Evolutionary conservation across 805 yeast genomes (phyloP).

Genomic region (Allodekkera sacchari): DNA sequence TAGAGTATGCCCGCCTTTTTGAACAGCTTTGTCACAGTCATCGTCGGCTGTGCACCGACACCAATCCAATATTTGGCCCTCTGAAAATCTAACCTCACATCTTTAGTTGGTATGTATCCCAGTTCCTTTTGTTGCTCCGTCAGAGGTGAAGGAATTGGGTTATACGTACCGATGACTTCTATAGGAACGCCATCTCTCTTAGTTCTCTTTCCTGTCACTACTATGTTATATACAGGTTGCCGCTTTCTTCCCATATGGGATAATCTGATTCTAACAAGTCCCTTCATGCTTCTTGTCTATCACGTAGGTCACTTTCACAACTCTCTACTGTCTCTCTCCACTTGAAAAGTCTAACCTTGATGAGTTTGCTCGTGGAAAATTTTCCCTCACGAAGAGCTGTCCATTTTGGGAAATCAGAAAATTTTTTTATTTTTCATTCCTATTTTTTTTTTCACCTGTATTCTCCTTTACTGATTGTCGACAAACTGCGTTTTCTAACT

Average conservation of each 20-base stretch:
- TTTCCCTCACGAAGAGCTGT: background rate
- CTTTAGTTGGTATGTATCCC: conserved; percentile 59
- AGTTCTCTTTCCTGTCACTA: conserved; percentile 67
- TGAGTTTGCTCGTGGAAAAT: no score
- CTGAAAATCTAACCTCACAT: conserved; percentile 75
- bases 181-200: conserved; percentile 86
- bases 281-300: conserved; percentile 35
- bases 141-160: conserved; percentile 70
- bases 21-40: conserved; percentile 66
- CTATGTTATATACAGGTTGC: conserved; percentile 86
- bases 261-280: conserved; percentile 77
- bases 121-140: conserved; percentile 49
- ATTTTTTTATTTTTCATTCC: background rate
- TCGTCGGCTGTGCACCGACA: conserved; percentile 93
- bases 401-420: no score
- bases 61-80: conserved; percentile 95
- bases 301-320: background rate
- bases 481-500: no score
- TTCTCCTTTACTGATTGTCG: background rate
- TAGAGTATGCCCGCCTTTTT: conserved; percentile 69
- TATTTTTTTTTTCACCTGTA: background rate
- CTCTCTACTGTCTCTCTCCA: background rate
- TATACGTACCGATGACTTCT: conserved; percentile 91
- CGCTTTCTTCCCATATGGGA: conserved; percentile 89
- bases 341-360: no score